Conservation (phyloP, 169 alveolate genomes). For the Plasmodium sp. region DNA sequence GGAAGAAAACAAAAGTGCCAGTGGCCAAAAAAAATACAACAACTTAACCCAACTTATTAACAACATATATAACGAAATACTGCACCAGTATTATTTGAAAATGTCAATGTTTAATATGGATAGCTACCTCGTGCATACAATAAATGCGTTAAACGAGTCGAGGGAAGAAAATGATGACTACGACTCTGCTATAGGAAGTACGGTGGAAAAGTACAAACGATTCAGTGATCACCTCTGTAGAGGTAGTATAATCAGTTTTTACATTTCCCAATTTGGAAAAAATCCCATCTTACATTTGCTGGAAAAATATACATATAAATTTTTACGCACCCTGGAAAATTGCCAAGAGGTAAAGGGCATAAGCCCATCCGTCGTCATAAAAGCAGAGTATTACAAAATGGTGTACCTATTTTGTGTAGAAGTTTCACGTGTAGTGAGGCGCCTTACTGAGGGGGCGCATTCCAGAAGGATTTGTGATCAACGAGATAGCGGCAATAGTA, state of each 20-base stretch:
- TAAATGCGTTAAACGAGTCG: background rate
- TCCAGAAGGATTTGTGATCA: background rate
- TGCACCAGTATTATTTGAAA: conserved; percentile 48
- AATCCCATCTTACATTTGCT: conserved; percentile 23
- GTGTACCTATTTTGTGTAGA: background rate
- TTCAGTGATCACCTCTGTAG: background rate
- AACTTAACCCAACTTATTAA: conserved; percentile 18
- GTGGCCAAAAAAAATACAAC: background rate
- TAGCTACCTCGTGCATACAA: conserved; percentile 7
- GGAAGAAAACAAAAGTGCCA: background rate
- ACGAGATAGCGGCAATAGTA: background rate
- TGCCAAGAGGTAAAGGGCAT: background rate
- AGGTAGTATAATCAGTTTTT: background rate
- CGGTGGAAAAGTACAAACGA: conserved; percentile 3
- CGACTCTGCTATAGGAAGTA: background rate
- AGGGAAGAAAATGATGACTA: background rate
- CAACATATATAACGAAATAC: conserved; percentile 44
- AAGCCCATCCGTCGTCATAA: background rate
- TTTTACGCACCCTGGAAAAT: background rate
- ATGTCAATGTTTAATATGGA: conserved; percentile 38
- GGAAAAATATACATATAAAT: conserved; percentile 29
- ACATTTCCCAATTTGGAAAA: background rate
- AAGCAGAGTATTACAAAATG: conserved; percentile 39
- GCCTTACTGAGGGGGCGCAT: background rate
- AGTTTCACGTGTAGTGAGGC: background rate